Evolutionary conservation across 2,329 filamentous ascomycete genomes (phyloP).

Genomic region (Aspergillus bombycis): DNA sequence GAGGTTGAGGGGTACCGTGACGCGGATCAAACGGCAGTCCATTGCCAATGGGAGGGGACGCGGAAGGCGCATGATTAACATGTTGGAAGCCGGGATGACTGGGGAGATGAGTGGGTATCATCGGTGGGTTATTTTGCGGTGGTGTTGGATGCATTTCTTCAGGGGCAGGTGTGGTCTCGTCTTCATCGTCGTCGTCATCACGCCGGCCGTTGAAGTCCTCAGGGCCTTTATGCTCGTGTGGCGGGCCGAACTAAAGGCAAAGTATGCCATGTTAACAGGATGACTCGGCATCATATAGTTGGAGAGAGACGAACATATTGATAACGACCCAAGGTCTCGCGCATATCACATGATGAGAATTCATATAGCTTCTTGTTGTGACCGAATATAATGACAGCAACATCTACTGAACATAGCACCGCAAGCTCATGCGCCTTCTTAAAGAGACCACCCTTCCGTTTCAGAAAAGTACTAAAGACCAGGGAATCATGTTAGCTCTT

Average conservation of each 20-base stretch:
- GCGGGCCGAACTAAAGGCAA: slow-evolving; percentile 75
- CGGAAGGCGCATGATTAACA: slow-evolving; percentile 81
- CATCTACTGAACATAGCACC: slow-evolving; percentile 96
- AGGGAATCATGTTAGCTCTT: slow-evolving; percentile 8
- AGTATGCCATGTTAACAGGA: slow-evolving; percentile 23
- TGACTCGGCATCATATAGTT: slow-evolving; percentile 3
- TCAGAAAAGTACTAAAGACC: slow-evolving; percentile 80
- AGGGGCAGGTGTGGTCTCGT: slow-evolving; percentile 72
- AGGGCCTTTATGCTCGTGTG: slow-evolving; percentile 96
- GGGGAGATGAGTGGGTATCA: slow-evolving; percentile 73
- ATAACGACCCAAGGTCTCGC: slow-evolving; percentile 83
- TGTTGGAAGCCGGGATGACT: slow-evolving; percentile 73
- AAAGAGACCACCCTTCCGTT: slow-evolving; percentile 97
- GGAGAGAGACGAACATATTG: slow-evolving; percentile 72
- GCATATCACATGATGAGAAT: slow-evolving; percentile 93
- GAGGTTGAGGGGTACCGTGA: slow-evolving; percentile 80
- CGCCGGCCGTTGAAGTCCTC: slow-evolving; percentile 83
- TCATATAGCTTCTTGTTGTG: slow-evolving; percentile 99
- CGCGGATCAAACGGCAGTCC: slow-evolving; percentile 72
- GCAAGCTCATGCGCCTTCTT: slow-evolving; percentile 99
- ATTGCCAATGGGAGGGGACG: slow-evolving; percentile 84
- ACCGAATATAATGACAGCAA: slow-evolving; percentile 97
- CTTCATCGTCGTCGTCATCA: slow-evolving; percentile 76
- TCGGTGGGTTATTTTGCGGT: slow-evolving; percentile 54
- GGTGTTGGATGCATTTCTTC: slow-evolving; percentile 61